Conservation (phyloP, 2,329 filamentous ascomycete genomes). For the Fusarium sp. region DNA sequence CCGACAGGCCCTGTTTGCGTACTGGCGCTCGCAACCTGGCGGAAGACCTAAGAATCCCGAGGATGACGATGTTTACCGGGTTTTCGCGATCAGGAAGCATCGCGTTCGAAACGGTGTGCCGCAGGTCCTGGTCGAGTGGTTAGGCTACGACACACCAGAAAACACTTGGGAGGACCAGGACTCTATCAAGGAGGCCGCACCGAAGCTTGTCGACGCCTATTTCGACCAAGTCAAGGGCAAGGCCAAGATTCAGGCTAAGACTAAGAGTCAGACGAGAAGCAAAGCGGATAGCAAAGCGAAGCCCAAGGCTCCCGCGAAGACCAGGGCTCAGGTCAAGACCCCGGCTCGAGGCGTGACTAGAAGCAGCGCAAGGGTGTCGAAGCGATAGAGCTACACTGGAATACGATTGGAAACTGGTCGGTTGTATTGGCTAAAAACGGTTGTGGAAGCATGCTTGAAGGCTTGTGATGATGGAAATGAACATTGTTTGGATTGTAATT, state of each 20-base stretch:
- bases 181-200: slow-evolving; percentile 40
- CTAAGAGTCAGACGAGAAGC: not conserved
- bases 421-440: not conserved
- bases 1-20: slow-evolving; percentile 43
- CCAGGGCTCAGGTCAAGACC: not conserved
- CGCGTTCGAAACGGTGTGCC: slow-evolving; percentile 38
- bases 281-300: not conserved
- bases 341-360: not conserved
- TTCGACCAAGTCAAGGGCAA: slow-evolving; percentile 19
- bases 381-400: not conserved
- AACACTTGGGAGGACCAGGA: slow-evolving; percentile 43
- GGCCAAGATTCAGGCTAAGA: not conserved
- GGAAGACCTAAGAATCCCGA: slow-evolving; percentile 46
- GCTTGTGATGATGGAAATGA: slow-evolving; percentile 6
- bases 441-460: not conserved
- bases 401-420: not conserved
- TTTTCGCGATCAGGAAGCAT: slow-evolving; percentile 47
- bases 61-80: slow-evolving; percentile 42
- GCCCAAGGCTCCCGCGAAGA: not conserved
- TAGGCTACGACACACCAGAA: slow-evolving; percentile 44
- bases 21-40: slow-evolving; percentile 41
- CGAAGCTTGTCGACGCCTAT: slow-evolving; percentile 42
- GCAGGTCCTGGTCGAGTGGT: slow-evolving; percentile 48
- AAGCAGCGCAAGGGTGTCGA: not conserved
- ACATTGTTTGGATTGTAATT: slow-evolving; percentile 3